These are phyloP conservation scores for Candida verbasci DNA, from an alignment of 805 yeast species.

Conservation along the genomic window DNA sequence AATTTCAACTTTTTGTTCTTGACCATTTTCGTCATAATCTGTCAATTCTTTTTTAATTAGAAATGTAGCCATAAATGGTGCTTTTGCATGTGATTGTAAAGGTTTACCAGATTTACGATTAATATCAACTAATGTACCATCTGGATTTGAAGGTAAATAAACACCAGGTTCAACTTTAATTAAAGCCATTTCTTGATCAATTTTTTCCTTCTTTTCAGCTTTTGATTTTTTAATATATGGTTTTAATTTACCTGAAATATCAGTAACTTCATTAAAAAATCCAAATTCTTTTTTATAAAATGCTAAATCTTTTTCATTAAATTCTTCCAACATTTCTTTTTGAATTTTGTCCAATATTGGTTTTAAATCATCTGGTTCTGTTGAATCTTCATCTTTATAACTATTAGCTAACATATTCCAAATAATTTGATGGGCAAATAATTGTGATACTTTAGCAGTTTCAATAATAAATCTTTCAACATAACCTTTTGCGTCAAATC, in stretches of 20 bases:
- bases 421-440: conserved; percentile 95
- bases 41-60: conserved; percentile 62
- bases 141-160: conserved; percentile 94
- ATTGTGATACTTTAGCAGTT: conserved; percentile 83
- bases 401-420: conserved; percentile 97
- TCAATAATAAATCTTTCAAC: conserved; percentile 86
- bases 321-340: conserved; percentile 55
- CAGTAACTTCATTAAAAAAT: conserved; percentile 87
- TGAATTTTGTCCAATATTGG: conserved; percentile 77
- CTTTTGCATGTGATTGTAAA: conserved; percentile 95
- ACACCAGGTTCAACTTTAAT: conserved; percentile 50
- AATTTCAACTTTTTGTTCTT: conserved; percentile 29
- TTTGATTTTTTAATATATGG: conserved; percentile 92
- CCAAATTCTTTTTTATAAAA: conserved; percentile 82
- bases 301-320: conserved; percentile 53
- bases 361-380: conserved; percentile 74
- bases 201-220: conserved; percentile 93
- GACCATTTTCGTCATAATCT: conserved; percentile 38
- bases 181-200: conserved; percentile 89
- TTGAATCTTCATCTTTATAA: conserved; percentile 83
- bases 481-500: conserved; percentile 80
- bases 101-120: conserved; percentile 92
- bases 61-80: conserved; percentile 97
- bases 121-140: conserved; percentile 88
- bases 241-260: conserved; percentile 89